Evolutionary conservation across 371 early-diverging fungal species (phyloP).

Genomic region (Actinomortierella wolfii): DNA sequence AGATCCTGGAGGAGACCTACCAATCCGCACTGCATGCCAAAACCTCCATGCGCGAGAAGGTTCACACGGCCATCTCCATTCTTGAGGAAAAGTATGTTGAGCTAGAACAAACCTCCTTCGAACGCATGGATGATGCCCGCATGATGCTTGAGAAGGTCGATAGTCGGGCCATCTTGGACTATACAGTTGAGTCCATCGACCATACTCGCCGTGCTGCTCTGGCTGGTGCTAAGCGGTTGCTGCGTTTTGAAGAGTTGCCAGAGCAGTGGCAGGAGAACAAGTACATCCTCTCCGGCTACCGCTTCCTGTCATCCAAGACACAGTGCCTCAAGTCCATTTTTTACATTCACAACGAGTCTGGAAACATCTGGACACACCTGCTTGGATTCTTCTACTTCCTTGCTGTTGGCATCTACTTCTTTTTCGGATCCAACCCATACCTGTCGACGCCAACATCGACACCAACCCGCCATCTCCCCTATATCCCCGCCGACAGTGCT

Average conservation of each 20-base stretch:
- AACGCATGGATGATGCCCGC: conserved; percentile 41
- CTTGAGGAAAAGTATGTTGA: conserved; percentile 45
- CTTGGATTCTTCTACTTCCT: conserved; percentile 66
- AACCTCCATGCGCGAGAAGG: conserved; percentile 38
- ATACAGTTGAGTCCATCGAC: conserved; percentile 53
- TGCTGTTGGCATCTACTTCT: conserved; percentile 56
- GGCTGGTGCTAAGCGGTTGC: conserved; percentile 61
- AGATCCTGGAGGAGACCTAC: conserved; percentile 43
- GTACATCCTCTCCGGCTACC: conserved; percentile 67
- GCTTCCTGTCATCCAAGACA: conserved; percentile 57
- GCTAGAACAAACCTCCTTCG: conserved; percentile 45
- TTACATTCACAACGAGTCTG: conserved; percentile 72
- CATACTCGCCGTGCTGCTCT: conserved; percentile 57
- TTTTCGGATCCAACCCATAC: conserved; percentile 46
- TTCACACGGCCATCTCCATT: conserved; percentile 38
- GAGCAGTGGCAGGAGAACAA: conserved; percentile 71
- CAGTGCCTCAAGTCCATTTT: conserved; percentile 67
- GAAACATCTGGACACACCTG: conserved; percentile 76
- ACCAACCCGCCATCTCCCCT: conserved; percentile 23
- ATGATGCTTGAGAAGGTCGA: conserved; percentile 38
- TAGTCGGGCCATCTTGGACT: conserved; percentile 28
- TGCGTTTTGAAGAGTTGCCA: conserved; percentile 66
- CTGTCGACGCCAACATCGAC: conserved; percentile 26
- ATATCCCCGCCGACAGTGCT: conserved; percentile 42
- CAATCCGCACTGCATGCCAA: conserved; percentile 43